Conservation (phyloP, 305 asterid species). For the Euphrasia arctica region DNA sequence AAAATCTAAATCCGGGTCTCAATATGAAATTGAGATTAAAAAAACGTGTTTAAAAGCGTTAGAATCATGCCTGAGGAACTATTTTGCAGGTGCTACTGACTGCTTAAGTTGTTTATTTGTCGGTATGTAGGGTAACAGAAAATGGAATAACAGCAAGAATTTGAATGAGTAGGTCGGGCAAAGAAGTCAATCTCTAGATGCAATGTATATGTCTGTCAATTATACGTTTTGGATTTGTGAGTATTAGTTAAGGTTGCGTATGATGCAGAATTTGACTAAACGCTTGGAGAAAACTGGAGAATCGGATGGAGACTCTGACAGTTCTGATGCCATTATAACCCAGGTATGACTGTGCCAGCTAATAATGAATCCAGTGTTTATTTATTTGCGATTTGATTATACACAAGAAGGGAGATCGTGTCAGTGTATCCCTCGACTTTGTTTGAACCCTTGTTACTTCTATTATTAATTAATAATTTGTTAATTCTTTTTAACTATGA, state of each 20-base stretch:
- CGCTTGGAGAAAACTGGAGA: constrained; percentile 51
- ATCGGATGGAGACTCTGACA: constrained; percentile 42
- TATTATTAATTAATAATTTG: background rate
- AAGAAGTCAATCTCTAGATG: too few relatives aligned
- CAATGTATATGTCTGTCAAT: background rate
- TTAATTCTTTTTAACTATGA: background rate
- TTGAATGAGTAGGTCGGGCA: too few relatives aligned
- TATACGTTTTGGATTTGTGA: background rate
- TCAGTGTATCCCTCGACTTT: background rate
- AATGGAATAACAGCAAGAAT: too few relatives aligned
- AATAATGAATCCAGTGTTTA: background rate
- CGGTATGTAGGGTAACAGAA: too few relatives aligned
- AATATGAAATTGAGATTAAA: too few relatives aligned
- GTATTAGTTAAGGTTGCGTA: background rate
- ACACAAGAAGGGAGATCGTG: background rate
- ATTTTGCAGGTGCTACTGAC: too few relatives aligned
- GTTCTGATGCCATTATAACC: constrained; percentile 51
- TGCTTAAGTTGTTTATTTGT: too few relatives aligned
- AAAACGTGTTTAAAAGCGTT: too few relatives aligned
- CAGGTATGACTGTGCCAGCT: constrained; percentile 43
- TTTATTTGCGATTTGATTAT: background rate
- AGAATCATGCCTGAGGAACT: too few relatives aligned
- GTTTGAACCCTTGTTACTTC: background rate
- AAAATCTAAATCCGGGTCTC: too few relatives aligned
- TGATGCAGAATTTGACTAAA: constrained; percentile 55